A percentile compares a stretch with the other conserved stretches of the same genome.
Evolutionary conservation across 1,139 yeast genomes (phyloP).

Genomic region (Sugiyamaella neomexicana): DNA sequence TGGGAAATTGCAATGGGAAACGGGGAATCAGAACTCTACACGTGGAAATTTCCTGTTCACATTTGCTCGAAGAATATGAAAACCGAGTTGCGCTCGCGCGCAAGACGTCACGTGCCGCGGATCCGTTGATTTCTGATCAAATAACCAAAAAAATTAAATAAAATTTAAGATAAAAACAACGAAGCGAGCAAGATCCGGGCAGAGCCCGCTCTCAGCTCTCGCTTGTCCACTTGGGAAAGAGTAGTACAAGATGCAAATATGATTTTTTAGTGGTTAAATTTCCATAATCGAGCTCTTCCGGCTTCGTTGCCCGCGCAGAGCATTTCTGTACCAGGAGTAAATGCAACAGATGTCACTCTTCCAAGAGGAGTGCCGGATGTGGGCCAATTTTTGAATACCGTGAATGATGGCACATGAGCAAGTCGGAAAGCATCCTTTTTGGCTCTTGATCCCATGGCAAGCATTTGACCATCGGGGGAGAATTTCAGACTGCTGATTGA

Average conservation of each 20-base stretch:
- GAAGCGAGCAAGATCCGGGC: background rate
- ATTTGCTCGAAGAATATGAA: too few relatives aligned
- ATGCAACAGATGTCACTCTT: constrained; percentile 77
- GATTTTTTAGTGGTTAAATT: constrained; percentile 65
- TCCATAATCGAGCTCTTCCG: constrained; percentile 90
- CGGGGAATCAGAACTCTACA: too few relatives aligned
- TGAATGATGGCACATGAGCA: constrained; percentile 85
- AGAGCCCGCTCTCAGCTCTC: background rate
- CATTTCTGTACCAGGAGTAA: constrained; percentile 81
- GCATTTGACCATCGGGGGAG: constrained; percentile 84
- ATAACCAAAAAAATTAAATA: too few relatives aligned
- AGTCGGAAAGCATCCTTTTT: constrained; percentile 82
- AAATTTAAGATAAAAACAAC: too few relatives aligned
- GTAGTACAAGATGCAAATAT: background rate
- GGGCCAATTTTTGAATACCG: constrained; percentile 95
- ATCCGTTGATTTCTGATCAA: too few relatives aligned
- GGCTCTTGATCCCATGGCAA: constrained; percentile 83
- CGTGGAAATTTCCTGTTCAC: too few relatives aligned
- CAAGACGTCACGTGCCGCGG: too few relatives aligned
- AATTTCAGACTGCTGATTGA: constrained; percentile 73
- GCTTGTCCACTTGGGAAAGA: background rate
- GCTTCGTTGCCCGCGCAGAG: constrained; percentile 87
- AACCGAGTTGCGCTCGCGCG: too few relatives aligned
- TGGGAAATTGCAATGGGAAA: background rate
- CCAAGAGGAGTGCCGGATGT: constrained; percentile 96